Evolutionary conservation across 2,329 filamentous ascomycete genomes (phyloP).

Genomic region (Canariomyces notabilis): DNA sequence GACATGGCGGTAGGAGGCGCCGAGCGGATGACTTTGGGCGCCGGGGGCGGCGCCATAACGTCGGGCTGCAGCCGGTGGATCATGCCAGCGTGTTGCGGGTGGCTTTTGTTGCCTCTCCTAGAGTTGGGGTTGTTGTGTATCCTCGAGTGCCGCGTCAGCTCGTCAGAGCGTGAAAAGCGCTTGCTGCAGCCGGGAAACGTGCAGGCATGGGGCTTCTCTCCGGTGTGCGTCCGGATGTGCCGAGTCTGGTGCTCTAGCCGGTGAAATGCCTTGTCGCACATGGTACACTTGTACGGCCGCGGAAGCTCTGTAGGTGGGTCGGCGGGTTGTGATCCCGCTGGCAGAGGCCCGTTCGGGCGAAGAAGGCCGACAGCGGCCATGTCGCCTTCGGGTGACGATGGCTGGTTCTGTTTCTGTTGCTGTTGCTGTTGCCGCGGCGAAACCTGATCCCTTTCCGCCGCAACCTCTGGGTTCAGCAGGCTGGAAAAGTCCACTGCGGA

Average conservation of each 20-base stretch:
- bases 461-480: constrained; percentile 59
- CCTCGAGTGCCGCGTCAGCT: constrained; percentile 91
- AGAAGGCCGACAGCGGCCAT: constrained; percentile 46
- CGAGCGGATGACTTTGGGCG: constrained; percentile 77
- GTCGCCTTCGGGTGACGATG: constrained; percentile 30
- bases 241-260: constrained; percentile 87
- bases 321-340: constrained; percentile 52
- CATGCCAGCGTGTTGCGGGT: constrained; percentile 39
- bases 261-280: constrained; percentile 98
- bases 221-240: constrained; percentile 95
- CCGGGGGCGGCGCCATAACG: constrained; percentile 72
- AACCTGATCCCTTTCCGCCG: constrained; percentile 21
- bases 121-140: constrained; percentile 99
- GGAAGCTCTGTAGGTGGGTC: constrained; percentile 69
- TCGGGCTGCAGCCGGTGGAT: constrained; percentile 47
- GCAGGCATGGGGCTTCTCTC: constrained; percentile 96
- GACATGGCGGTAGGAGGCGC: constrained; percentile 79
- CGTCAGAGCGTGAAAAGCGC: constrained; percentile 93
- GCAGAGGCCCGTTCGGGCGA: constrained; percentile 58
- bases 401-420: constrained; percentile 27
- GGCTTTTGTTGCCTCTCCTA: constrained; percentile 79
- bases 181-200: constrained; percentile 94
- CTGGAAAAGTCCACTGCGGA: constrained; percentile 71
- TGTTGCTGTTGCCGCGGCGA: constrained; percentile 24
- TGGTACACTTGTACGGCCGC: constrained; percentile 94